Percentiles rank a stretch among this genome's conserved stretches.
Evolutionary conservation across 495 filamentous ascomycete species (phyloP).

Genomic region (Antarctomyces pellizariae): DNA sequence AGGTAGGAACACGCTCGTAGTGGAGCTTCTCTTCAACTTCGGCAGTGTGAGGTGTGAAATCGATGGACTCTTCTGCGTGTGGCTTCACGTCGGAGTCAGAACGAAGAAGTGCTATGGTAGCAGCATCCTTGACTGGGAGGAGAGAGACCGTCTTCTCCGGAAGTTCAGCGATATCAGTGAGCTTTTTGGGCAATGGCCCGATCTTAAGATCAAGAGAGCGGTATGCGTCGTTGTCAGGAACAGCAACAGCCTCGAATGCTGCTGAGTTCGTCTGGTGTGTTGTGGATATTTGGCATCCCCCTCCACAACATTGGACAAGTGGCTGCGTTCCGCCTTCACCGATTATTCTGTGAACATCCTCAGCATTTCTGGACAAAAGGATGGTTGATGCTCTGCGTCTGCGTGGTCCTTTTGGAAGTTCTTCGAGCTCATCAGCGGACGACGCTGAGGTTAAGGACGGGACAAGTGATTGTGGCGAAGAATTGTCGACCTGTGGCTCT

Average conservation of each 20-base stretch:
- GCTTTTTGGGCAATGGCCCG: constrained; percentile 42
- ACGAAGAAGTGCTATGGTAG: constrained; percentile 2
- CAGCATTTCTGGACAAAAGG: constrained; percentile 49
- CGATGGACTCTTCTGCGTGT: constrained; percentile 15
- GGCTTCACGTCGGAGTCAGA: constrained; percentile 3
- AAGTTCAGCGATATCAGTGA: constrained; percentile 44
- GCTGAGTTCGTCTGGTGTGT: constrained; percentile 26
- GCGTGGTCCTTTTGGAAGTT: constrained; percentile 14
- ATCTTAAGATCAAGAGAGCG: constrained; percentile 53
- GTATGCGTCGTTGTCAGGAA: constrained; percentile 75
- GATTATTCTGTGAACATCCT: constrained; percentile 49
- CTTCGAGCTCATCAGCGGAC: constrained; percentile 8
- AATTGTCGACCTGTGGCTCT: constrained; percentile 4
- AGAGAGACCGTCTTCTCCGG: constrained; percentile 55
- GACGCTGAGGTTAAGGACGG: constrained; percentile 11
- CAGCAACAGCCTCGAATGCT: constrained; percentile 29
- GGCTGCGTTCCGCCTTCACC: constrained; percentile 34
- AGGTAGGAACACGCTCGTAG: too few relatives aligned
- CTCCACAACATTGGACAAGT: constrained; percentile 66
- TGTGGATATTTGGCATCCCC: constrained; percentile 51
- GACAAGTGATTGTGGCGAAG: constrained; percentile 8
- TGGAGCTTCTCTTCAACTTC: too few relatives aligned
- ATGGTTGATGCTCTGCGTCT: constrained; percentile 56
- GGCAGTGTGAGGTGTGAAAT: constrained; percentile 16
- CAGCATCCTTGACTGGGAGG: constrained; percentile 18